Conservation (phyloP, 768 basidiomycete species). For the Lanmaoa pseudosensibilis region DNA sequence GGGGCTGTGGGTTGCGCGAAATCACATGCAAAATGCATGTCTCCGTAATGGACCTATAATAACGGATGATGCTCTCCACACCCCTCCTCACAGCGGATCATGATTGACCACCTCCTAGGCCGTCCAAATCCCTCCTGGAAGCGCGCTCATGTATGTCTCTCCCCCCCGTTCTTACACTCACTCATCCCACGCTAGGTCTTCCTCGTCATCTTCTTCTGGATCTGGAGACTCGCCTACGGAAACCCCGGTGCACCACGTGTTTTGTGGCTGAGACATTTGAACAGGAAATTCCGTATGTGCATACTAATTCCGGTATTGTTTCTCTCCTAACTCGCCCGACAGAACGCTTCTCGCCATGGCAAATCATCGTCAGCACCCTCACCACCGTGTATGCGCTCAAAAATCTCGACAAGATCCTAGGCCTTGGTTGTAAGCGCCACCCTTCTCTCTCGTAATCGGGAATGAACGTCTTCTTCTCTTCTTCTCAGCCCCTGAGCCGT, state of each 20-base stretch:
- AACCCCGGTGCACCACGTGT: conserved; percentile 63
- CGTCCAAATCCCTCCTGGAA: conserved; percentile 90
- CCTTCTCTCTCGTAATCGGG: neutral
- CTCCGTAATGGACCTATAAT: conserved; percentile 8
- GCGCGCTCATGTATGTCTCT: conserved; percentile 63
- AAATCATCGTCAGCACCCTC: conserved; percentile 83
- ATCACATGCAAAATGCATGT: conserved; percentile 35
- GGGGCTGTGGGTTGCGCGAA: neutral
- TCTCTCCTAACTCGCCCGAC: neutral
- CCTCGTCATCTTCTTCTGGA: conserved; percentile 89
- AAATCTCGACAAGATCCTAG: conserved; percentile 84
- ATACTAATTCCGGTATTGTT: neutral
- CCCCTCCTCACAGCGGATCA: conserved; percentile 33
- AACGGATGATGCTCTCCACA: neutral
- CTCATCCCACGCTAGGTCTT: conserved; percentile 59
- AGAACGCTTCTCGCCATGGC: conserved; percentile 95
- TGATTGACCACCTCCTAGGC: conserved; percentile 94
- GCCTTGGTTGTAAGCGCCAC: conserved; percentile 60
- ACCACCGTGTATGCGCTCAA: conserved; percentile 81
- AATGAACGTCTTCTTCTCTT: neutral
- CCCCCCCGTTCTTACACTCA: neutral
- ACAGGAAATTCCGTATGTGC: conserved; percentile 58
- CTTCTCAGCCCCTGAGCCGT: conserved; percentile 81
- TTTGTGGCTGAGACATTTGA: conserved; percentile 60
- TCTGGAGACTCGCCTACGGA: conserved; percentile 73